Evolutionary conservation across 768 basidiomycete genomes (phyloP), one percentile per base, ranked within the genome.

Genomic region (Lepiota subincarnata): DNA sequence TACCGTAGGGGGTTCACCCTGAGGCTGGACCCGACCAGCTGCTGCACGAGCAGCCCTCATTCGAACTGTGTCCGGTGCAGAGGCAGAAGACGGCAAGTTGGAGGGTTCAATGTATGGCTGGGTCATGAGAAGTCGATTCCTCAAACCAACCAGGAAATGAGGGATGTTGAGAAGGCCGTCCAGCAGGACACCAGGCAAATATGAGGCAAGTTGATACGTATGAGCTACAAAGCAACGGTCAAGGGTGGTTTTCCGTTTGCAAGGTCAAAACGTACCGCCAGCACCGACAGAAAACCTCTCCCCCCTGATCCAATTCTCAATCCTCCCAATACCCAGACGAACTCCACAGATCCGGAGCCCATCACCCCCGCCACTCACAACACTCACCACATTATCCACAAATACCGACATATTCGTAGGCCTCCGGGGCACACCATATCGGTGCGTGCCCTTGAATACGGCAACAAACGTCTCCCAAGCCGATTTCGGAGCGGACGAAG

Each of bases 251-350:
- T n/a, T 10, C 43, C 44, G 44, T 31, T 41, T 26, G 16, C 37
- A 14, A 20, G 28, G 26, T 43, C 13, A 49, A 18, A 20, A 0
- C 16, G 68, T 62, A 92, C 89, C 88, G 67, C 90, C 91, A 47
- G 91, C 85, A 53, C 91, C 91, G 51, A 92, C 70, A 16, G 82
- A 78, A 61, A 89, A 80, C 35, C 87, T 69, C 50, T 88, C 80
- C 1, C 89, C 88, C 28, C 79, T 75, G 22, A 86, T 60, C 76
- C 82, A 82, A 57, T 82, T 77, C 52, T 73, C 72, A 20, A 81
- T 28, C 39, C 73, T 71, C 1, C 82, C 81, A 6, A 82, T 52
- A 11, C 70, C 68, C 34, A 83, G 60, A 18, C 75, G 74, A 43
- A 81, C 50, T 4, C 75, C 77, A 51, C 76, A 73, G 7, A 75